phyloP scores from a whole-genome alignment of 805 yeast genomes.

The Saccharomyces jurei region DNA sequence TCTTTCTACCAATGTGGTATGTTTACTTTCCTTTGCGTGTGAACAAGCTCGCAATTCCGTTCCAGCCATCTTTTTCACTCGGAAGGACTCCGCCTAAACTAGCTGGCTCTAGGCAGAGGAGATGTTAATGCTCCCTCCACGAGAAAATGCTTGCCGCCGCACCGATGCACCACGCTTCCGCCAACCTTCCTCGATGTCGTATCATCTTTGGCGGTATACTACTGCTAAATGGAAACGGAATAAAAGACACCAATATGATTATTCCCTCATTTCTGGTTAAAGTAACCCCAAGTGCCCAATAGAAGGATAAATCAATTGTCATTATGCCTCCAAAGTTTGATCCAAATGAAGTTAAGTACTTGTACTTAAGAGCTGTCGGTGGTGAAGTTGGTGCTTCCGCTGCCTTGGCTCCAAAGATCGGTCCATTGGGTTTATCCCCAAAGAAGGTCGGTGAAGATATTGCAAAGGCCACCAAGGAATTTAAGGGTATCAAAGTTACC shows the following conservation, averaged over 20 bases:
- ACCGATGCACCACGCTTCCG: neutral
- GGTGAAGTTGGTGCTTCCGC: constrained; percentile 99
- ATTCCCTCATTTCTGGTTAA: neutral
- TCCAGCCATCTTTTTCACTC: neutral
- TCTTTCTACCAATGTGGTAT: neutral
- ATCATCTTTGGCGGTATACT: neutral
- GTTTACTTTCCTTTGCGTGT: neutral
- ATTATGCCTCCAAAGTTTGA: constrained; percentile 97
- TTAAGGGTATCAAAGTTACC: constrained; percentile 99
- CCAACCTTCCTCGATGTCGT: neutral
- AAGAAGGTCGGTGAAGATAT: constrained; percentile 99
- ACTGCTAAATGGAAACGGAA: neutral
- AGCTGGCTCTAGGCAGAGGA: neutral
- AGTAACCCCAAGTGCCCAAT: neutral
- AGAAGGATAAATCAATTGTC: neutral
- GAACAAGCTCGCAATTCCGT: neutral
- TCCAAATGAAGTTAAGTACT: constrained; percentile 95
- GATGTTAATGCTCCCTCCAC: neutral
- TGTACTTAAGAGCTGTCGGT: constrained; percentile 99
- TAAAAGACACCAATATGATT: neutral
- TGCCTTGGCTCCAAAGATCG: constrained; percentile 99
- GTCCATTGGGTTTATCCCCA: constrained; percentile 99
- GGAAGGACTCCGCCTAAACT: neutral
- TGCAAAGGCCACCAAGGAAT: constrained; percentile 98
- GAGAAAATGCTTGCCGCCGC: neutral